Conservation (phyloP, 2,329 filamentous ascomycete species). For the Onygenales sp. region DNA sequence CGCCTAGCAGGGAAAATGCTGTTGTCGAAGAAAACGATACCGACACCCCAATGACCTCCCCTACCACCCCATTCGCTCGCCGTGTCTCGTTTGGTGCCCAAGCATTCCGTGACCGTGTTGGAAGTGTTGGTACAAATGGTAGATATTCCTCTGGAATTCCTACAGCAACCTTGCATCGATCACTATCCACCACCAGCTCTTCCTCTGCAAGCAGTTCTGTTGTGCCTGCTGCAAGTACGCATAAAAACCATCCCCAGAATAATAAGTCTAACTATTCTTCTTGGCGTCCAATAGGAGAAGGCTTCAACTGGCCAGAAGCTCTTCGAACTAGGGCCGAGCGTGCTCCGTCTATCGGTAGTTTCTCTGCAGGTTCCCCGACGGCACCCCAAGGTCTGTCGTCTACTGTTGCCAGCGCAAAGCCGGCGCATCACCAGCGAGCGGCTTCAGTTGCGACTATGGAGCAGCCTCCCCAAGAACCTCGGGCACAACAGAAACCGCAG, state of each 20-base stretch:
- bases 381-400: slow-evolving; percentile 21
- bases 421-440: slow-evolving; percentile 27
- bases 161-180: slow-evolving; percentile 17
- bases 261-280: slow-evolving; percentile 37
- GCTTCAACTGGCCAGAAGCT: slow-evolving; percentile 96
- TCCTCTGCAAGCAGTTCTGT: slow-evolving; percentile 12
- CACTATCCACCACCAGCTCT: slow-evolving; percentile 17
- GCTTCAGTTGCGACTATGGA: slow-evolving; percentile 46
- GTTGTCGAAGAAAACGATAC: slow-evolving; percentile 61
- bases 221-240: slow-evolving; percentile 28
- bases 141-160: slow-evolving; percentile 41
- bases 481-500: slow-evolving; percentile 12
- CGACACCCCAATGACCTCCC: slow-evolving; percentile 46
- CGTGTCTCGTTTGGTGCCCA: slow-evolving; percentile 85
- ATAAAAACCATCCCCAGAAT: slow-evolving; percentile 24
- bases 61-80: slow-evolving; percentile 60
- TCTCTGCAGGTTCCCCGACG: slow-evolving; percentile 18
- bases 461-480: slow-evolving; percentile 31
- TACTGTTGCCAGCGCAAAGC: slow-evolving; percentile 36
- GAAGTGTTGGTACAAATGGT: slow-evolving; percentile 53
- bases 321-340: slow-evolving; percentile 86
- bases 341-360: slow-evolving; percentile 40
- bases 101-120: slow-evolving; percentile 59
- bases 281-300: slow-evolving; percentile 59
- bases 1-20: slow-evolving; percentile 31